Evolutionary conservation across 2,329 filamentous ascomycete genomes (phyloP).

Genomic region (Colletotrichum tropicale): DNA sequence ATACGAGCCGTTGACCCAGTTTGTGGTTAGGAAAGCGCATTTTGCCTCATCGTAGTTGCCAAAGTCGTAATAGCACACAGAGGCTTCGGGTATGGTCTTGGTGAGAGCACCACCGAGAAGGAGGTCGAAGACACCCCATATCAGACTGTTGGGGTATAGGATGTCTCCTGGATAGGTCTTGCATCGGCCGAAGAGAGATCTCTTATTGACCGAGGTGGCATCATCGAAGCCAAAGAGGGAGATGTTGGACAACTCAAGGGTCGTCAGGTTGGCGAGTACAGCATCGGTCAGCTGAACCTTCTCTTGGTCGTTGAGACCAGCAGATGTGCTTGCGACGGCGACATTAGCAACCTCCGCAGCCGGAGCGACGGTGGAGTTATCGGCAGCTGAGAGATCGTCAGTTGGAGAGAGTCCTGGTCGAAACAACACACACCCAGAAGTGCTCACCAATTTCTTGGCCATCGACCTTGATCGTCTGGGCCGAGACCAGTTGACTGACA

Average conservation of each 20-base stretch:
- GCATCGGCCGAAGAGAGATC: slow-evolving; percentile 27
- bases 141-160: slow-evolving; percentile 28
- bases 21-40: slow-evolving; percentile 32
- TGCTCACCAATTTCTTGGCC: slow-evolving; percentile 26
- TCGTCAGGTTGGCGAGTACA: slow-evolving; percentile 34
- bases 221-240: slow-evolving; percentile 36
- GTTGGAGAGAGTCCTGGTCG: neutral
- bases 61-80: slow-evolving; percentile 36
- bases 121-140: slow-evolving; percentile 39
- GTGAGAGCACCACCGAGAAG: slow-evolving; percentile 35
- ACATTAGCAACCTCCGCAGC: slow-evolving; percentile 17
- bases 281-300: slow-evolving; percentile 37
- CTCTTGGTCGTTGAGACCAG: slow-evolving; percentile 21
- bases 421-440: neutral
- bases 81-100: slow-evolving; percentile 34
- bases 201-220: slow-evolving; percentile 22
- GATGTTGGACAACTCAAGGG: slow-evolving; percentile 31
- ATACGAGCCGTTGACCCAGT: slow-evolving; percentile 30
- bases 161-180: slow-evolving; percentile 37
- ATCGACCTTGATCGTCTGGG: slow-evolving; percentile 29
- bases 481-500: slow-evolving; percentile 6
- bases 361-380: slow-evolving; percentile 26
- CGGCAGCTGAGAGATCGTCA: slow-evolving; percentile 16
- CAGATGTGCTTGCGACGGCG: neutral
- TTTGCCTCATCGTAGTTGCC: slow-evolving; percentile 32